Evolutionary conservation across 2,329 filamentous ascomycete species (phyloP).

Genomic region (Botryotinia narcissicola): DNA sequence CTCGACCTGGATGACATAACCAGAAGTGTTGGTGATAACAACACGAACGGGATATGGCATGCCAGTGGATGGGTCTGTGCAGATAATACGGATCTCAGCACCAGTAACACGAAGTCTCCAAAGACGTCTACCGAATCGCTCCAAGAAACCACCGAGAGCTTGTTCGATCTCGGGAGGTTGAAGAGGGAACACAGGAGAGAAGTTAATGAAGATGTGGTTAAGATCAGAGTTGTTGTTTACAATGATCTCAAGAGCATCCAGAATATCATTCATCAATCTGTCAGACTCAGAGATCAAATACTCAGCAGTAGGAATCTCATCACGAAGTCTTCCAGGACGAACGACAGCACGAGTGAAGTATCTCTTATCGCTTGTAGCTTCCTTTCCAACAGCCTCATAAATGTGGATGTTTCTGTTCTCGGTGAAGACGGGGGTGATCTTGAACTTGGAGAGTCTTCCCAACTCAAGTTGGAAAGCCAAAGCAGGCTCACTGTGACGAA

Average conservation of each 20-base stretch:
- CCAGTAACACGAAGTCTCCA: slow-evolving; percentile 97
- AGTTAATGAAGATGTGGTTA: slow-evolving; percentile 99
- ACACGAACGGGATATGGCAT: slow-evolving; percentile 89
- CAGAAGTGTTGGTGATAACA: slow-evolving; percentile 96
- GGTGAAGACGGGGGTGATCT: slow-evolving; percentile 97
- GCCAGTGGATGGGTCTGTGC: slow-evolving; percentile 83
- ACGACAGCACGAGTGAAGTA: slow-evolving; percentile 98
- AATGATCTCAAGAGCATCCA: slow-evolving; percentile 96
- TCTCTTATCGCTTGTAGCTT: slow-evolving; percentile 91
- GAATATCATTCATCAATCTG: slow-evolving; percentile 93
- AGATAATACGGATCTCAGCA: slow-evolving; percentile 97
- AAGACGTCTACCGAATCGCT: slow-evolving; percentile 89
- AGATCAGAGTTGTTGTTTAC: slow-evolving; percentile 99
- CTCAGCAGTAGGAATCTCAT: slow-evolving; percentile 97
- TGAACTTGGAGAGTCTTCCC: slow-evolving; percentile 89
- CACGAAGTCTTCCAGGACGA: slow-evolving; percentile 86
- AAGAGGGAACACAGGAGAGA: slow-evolving; percentile 93
- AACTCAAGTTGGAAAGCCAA: slow-evolving; percentile 98
- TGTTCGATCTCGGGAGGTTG: slow-evolving; percentile 87
- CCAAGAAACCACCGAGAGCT: slow-evolving; percentile 90
- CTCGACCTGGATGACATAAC: slow-evolving; percentile 96
- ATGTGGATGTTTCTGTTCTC: slow-evolving; percentile 99
- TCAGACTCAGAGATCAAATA: slow-evolving; percentile 98
- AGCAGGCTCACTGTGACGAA: slow-evolving; percentile 94
- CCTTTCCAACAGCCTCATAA: slow-evolving; percentile 94